Evolutionary conservation across 257 asterid genomes (phyloP).

Genomic region (Solanum habrochaites): DNA sequence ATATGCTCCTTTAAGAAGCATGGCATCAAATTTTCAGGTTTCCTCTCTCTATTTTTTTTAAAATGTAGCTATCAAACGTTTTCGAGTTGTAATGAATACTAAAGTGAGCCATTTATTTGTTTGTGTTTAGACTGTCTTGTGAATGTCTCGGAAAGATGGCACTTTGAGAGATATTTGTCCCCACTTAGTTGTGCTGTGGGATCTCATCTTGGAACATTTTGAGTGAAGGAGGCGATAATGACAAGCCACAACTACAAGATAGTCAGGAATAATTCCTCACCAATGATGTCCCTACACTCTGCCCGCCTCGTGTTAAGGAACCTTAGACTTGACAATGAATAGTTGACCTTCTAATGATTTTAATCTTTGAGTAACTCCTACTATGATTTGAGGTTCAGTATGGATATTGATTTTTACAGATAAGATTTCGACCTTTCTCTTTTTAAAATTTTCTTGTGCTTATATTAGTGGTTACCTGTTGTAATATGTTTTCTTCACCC

Average conservation of each 20-base stretch:
- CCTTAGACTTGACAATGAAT: neutral
- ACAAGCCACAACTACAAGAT: neutral
- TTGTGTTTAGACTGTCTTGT: neutral
- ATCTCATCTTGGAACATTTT: neutral
- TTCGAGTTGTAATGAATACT: neutral
- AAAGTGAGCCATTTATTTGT: neutral
- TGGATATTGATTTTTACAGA: neutral
- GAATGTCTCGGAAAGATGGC: neutral
- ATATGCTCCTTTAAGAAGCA: neutral
- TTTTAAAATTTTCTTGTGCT: neutral
- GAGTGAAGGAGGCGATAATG: neutral
- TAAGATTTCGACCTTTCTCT: neutral
- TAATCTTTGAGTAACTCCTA: neutral
- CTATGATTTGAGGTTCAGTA: neutral
- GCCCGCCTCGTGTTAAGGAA: neutral
- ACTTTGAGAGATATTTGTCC: neutral
- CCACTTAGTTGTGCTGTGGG: neutral
- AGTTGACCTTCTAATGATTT: neutral
- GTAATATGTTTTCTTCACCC: neutral
- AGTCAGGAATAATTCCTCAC: neutral
- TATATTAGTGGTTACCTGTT: neutral
- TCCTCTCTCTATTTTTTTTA: neutral
- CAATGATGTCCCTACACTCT: neutral
- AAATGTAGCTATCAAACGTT: neutral
- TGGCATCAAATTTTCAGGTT: neutral